phyloP scores from a whole-genome alignment of 352 stramenopile species.

The Phytophthora colocasiae region DNA sequence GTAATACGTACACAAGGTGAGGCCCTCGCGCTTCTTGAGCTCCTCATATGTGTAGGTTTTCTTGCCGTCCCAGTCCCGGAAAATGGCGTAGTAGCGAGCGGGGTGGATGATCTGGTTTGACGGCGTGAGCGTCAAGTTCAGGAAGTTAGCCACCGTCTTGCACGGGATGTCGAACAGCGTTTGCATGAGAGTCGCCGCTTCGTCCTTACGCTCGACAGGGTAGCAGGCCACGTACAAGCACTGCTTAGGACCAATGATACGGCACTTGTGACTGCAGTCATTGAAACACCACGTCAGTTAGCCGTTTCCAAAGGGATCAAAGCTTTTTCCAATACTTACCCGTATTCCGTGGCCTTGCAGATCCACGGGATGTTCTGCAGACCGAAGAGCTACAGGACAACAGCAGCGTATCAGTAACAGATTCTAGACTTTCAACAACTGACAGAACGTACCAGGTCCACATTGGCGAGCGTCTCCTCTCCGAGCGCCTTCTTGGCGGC shows the following conservation, averaged over 20 bases:
- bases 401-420: constrained; percentile 8
- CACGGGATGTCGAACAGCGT: constrained; percentile 93
- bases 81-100: constrained; percentile 93
- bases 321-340: constrained; percentile 39
- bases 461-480: constrained; percentile 54
- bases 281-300: constrained; percentile 12
- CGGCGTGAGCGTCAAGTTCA: constrained; percentile 93
- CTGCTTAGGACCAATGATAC: constrained; percentile 93
- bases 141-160: constrained; percentile 92
- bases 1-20: constrained; percentile 85
- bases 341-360: constrained; percentile 91
- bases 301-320: background rate
- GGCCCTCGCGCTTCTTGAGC: constrained; percentile 85
- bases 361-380: constrained; percentile 96
- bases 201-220: constrained; percentile 85
- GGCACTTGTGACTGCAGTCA: constrained; percentile 76
- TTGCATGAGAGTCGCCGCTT: constrained; percentile 83
- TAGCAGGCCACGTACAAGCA: constrained; percentile 91
- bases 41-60: constrained; percentile 86
- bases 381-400: constrained; percentile 79
- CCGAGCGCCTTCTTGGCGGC: constrained; percentile 90
- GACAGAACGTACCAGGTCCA: constrained; percentile 58
- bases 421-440: background rate
- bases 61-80: constrained; percentile 93
- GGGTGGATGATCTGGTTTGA: constrained; percentile 96